Evolutionary conservation across 805 yeast species (phyloP).

Genomic region (Teunomyces aglyptinius): DNA sequence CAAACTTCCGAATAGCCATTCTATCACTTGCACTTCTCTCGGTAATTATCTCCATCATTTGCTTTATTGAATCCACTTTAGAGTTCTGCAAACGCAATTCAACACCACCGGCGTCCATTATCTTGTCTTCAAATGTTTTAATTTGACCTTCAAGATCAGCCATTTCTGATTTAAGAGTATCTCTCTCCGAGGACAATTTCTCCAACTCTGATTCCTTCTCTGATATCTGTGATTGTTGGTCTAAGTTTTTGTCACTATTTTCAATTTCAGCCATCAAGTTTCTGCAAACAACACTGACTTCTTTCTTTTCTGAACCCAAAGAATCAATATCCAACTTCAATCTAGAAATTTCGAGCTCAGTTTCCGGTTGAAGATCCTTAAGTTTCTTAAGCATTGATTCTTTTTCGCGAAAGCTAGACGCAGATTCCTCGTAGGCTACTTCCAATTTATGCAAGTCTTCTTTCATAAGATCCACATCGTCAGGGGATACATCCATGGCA

Average conservation of each 20-base stretch:
- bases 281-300: slow-evolving; percentile 43
- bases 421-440: slow-evolving; percentile 47
- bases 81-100: slow-evolving; percentile 75
- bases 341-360: slow-evolving; percentile 61
- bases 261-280: slow-evolving; percentile 42
- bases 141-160: slow-evolving; percentile 56
- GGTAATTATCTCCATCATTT: slow-evolving; percentile 58
- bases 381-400: slow-evolving; percentile 54
- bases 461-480: slow-evolving; percentile 55
- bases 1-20: slow-evolving; percentile 56
- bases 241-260: slow-evolving; percentile 21
- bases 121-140: slow-evolving; percentile 62
- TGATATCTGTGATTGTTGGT: slow-evolving; percentile 40
- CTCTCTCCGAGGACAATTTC: slow-evolving; percentile 15
- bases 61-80: slow-evolving; percentile 72
- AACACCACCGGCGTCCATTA: slow-evolving; percentile 91
- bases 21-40: slow-evolving; percentile 58
- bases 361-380: slow-evolving; percentile 66
- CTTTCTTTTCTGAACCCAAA: slow-evolving; percentile 50
- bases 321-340: slow-evolving; percentile 63
- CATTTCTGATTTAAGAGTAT: slow-evolving; percentile 51
- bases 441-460: slow-evolving; percentile 55
- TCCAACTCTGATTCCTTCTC: slow-evolving; percentile 23
- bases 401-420: slow-evolving; percentile 56
- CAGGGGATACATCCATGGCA: slow-evolving; percentile 45